A percentile compares a stretch with the other conserved stretches of the same genome.
These are phyloP conservation scores for Stromatinia cepivora DNA, from an alignment of 2,329 filamentous ascomycete genomes.

Conservation along the genomic window DNA sequence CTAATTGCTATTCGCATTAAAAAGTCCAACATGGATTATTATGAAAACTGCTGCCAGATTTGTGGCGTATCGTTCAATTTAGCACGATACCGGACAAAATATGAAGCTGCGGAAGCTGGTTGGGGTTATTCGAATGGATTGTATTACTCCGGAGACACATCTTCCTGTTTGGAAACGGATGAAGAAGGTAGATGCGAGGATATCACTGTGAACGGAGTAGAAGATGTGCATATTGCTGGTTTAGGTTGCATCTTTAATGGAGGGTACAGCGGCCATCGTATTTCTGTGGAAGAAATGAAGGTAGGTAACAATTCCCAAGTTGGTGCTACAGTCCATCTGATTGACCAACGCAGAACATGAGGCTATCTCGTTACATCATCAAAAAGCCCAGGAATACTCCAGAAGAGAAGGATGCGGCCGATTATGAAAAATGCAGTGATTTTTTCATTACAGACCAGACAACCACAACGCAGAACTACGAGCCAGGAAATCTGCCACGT, in stretches of 20 bases:
- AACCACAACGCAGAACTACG: background rate
- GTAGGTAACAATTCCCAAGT: background rate
- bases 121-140: background rate
- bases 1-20: background rate
- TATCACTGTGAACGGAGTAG: background rate
- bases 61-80: slow-evolving; percentile 13
- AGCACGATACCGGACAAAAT: background rate
- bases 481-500: background rate
- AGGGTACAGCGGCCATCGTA: slow-evolving; percentile 5
- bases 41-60: slow-evolving; percentile 2
- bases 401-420: slow-evolving; percentile 15
- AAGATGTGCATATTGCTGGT: slow-evolving; percentile 2
- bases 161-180: background rate
- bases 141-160: background rate
- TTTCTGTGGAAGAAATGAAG: background rate
- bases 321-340: background rate
- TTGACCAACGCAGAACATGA: slow-evolving; percentile 13
- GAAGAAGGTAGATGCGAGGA: background rate
- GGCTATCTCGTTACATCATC: slow-evolving; percentile 24
- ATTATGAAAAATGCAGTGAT: slow-evolving; percentile 22
- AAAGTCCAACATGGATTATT: background rate
- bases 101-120: background rate
- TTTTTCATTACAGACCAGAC: slow-evolving; percentile 26
- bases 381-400: slow-evolving; percentile 3
- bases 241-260: background rate